Evolutionary conservation across 2,329 filamentous ascomycete species (phyloP), one percentile per base, ranked within the genome.

Genomic region (Meredithiella fracta): DNA sequence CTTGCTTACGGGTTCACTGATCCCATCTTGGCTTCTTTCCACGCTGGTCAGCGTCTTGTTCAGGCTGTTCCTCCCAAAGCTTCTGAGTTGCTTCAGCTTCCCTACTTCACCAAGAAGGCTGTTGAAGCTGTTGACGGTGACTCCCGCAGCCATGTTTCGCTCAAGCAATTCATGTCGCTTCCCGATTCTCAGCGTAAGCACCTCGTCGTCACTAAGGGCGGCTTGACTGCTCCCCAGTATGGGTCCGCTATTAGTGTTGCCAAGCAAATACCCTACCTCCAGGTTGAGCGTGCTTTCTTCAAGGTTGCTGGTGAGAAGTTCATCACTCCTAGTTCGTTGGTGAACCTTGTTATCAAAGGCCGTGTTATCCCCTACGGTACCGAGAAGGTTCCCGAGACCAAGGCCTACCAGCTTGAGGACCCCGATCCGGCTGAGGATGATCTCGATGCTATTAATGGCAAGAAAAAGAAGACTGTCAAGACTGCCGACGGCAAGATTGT

Each of bases 251-350:
- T 95, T 59, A 70, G 71, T 50, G 84, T 96, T 29, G 90, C 89
- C 26, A 80, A 81, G 63, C 87, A 96, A 69, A 76, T 98, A 26
- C 92, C 92, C 1, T 79, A 81, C 60, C 75, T 98, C 56, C 79
- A 85, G 58, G 81, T 98, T 9, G 87, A 88, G 65, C 94, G 89
- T 71, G 87, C 89, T 6, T 98, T 95, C 71, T 98, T 98, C 80
- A 98, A 98, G 75, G 94, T 98, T 49, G 83, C 88, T 54, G 92
- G 92, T 65, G 94, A 98, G 71, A 86, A 85, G 62, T 85, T 84
- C 67, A 87, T 98, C 65, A 94, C 91, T 31, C 90, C 92, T 5
- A 87, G 85, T 58, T 94, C 89, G 57, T 78, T 98, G 38, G 91
- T 97, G 22, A 91, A 90, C 60, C 83, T 98, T 29, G 88, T 98